phyloP scores from a whole-genome alignment of 2,329 filamentous ascomycete genomes.

The Polytolypa hystricis region DNA sequence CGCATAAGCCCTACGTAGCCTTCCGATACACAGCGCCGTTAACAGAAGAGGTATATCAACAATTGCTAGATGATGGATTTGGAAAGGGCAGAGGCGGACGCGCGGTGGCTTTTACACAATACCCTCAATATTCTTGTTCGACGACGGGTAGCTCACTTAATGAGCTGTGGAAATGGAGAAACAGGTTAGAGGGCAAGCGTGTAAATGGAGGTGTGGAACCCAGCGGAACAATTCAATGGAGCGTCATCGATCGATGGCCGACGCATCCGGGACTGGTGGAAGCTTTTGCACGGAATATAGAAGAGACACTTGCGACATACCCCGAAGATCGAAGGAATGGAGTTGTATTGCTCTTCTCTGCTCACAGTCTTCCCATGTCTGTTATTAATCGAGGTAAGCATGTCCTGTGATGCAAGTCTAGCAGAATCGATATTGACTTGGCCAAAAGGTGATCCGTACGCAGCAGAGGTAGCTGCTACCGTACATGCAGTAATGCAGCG shows the following conservation, averaged over 20 bases:
- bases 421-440: slow-evolving; percentile 1
- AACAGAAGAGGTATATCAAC: slow-evolving; percentile 85
- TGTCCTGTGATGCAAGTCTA: neutral
- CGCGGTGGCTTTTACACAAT: slow-evolving; percentile 95
- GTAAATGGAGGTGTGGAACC: slow-evolving; percentile 40
- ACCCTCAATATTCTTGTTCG: slow-evolving; percentile 96
- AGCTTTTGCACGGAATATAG: slow-evolving; percentile 85
- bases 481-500: slow-evolving; percentile 95
- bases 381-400: slow-evolving; percentile 77
- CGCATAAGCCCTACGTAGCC: slow-evolving; percentile 93
- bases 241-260: slow-evolving; percentile 96
- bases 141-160: slow-evolving; percentile 94
- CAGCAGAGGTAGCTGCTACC: slow-evolving; percentile 87
- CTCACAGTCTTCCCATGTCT: slow-evolving; percentile 91
- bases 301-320: slow-evolving; percentile 72
- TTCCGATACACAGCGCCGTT: slow-evolving; percentile 91
- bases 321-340: slow-evolving; percentile 67
- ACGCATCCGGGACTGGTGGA: slow-evolving; percentile 82
- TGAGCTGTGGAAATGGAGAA: slow-evolving; percentile 95
- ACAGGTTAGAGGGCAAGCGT: slow-evolving; percentile 66
- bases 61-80: slow-evolving; percentile 77
- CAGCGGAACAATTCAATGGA: slow-evolving; percentile 77
- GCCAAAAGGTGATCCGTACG: slow-evolving; percentile 71
- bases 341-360: slow-evolving; percentile 84
- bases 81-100: slow-evolving; percentile 80